Conservation (phyloP, 2,329 filamentous ascomycete species). For the Talaromyces sp. region DNA sequence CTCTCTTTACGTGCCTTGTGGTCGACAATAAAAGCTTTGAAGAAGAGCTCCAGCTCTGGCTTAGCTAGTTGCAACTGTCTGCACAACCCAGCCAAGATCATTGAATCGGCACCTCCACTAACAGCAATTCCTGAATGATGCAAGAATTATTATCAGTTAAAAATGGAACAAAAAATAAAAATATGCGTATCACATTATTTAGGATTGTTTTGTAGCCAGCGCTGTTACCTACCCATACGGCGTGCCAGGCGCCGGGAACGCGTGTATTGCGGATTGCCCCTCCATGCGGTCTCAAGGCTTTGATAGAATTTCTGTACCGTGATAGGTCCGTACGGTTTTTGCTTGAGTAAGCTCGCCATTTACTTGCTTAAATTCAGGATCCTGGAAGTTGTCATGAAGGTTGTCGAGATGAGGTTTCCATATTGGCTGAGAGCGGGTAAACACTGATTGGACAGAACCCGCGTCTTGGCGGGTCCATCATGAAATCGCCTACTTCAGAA, state of each 20-base stretch:
- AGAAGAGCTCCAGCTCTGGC: slow-evolving; percentile 21
- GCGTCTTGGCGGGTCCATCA: background rate
- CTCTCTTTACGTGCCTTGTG: slow-evolving; percentile 56
- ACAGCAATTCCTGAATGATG: slow-evolving; percentile 64
- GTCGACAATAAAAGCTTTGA: slow-evolving; percentile 58
- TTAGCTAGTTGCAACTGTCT: slow-evolving; percentile 38
- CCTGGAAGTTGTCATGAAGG: background rate
- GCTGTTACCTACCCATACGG: slow-evolving; percentile 8
- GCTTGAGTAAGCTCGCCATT: slow-evolving; percentile 11
- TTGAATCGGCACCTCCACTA: slow-evolving; percentile 95
- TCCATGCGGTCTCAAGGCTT: slow-evolving; percentile 27
- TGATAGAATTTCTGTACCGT: slow-evolving; percentile 25
- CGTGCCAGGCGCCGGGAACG: slow-evolving; percentile 6
- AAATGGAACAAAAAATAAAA: background rate
- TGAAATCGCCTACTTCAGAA: background rate
- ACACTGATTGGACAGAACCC: background rate
- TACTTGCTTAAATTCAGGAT: background rate
- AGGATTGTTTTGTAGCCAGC: slow-evolving; percentile 33
- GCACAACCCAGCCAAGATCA: slow-evolving; percentile 81
- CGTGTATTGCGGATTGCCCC: slow-evolving; percentile 7
- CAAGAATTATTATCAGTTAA: background rate
- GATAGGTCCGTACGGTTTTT: slow-evolving; percentile 16
- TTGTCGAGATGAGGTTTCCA: background rate
- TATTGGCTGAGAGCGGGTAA: background rate
- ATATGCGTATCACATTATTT: background rate